phyloP scores from a whole-genome alignment of 352 stramenopile genomes.

The Phytopythium sindhum region DNA sequence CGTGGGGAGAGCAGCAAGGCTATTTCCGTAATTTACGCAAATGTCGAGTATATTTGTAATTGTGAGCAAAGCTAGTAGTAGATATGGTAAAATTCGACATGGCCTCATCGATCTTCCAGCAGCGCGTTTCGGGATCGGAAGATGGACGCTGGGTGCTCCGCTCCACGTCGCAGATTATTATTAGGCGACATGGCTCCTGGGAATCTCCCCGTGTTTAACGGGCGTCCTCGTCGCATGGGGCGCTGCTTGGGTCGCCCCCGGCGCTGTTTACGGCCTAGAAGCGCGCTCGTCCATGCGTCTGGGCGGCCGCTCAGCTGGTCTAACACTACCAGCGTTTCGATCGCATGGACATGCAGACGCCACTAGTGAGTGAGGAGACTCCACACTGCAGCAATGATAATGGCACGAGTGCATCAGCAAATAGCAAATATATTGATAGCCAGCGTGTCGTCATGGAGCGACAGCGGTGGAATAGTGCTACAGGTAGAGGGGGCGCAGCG shows the following conservation, averaged over 20 bases:
- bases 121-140: too few relatives aligned
- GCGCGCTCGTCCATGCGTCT: neutral
- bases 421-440: constrained; percentile 1
- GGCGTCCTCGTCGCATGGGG: neutral
- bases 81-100: too few relatives aligned
- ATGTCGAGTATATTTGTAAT: too few relatives aligned
- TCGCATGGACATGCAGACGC: neutral
- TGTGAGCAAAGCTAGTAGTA: too few relatives aligned
- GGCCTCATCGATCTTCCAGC: too few relatives aligned
- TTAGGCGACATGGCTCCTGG: too few relatives aligned
- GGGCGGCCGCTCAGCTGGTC: neutral
- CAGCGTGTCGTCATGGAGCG: neutral
- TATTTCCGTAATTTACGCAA: too few relatives aligned
- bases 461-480: constrained; percentile 10
- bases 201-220: too few relatives aligned
- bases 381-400: neutral
- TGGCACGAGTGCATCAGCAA: neutral
- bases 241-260: neutral
- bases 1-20: too few relatives aligned
- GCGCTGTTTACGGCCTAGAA: neutral
- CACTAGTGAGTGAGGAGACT: neutral
- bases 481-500: constrained; percentile 31
- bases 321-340: neutral
- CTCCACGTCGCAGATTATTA: neutral
- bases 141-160: too few relatives aligned